Evolutionary conservation across 306 rosid genomes (phyloP).

Genomic region (Canavalia ensiformis): DNA sequence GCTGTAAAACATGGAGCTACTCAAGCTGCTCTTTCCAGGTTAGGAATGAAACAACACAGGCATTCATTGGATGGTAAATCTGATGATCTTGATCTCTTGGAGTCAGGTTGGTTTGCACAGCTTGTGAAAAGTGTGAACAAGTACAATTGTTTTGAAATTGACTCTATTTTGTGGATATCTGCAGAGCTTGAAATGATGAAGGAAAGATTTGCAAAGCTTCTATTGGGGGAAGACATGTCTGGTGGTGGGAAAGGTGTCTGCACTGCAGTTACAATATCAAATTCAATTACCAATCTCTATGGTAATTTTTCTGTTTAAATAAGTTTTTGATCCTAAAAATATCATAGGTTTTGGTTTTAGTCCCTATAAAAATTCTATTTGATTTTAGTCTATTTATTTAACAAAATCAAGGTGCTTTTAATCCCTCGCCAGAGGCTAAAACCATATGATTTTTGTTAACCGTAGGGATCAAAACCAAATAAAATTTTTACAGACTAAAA

Average conservation of each 20-base stretch:
- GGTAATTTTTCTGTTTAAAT: conserved; percentile 56
- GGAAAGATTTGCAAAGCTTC: conserved; percentile 91
- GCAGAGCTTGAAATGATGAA: conserved; percentile 85
- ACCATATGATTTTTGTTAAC: too few species aligned
- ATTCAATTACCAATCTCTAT: conserved; percentile 91
- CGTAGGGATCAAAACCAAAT: too few species aligned
- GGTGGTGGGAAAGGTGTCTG: conserved; percentile 97
- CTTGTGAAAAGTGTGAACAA: neutral
- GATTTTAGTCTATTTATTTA: too few species aligned
- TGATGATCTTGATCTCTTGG: conserved; percentile 66
- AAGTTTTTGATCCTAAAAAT: too few species aligned
- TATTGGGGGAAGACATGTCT: conserved; percentile 97
- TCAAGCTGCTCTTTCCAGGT: conserved; percentile 59
- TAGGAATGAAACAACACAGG: conserved; percentile 61
- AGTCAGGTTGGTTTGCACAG: conserved; percentile 65
- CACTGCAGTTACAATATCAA: conserved; percentile 95
- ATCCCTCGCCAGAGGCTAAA: too few species aligned
- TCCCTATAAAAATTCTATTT: too few species aligned
- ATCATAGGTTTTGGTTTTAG: too few species aligned
- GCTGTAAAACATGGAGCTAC: conserved; percentile 51
- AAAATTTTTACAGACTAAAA: too few species aligned
- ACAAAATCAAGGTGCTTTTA: too few species aligned
- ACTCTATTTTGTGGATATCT: conserved; percentile 38
- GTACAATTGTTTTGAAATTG: neutral
- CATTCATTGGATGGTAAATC: conserved; percentile 51